Evolutionary conservation across 768 basidiomycete species (phyloP).

Genomic region (Sporobolomyces phaffii): DNA sequence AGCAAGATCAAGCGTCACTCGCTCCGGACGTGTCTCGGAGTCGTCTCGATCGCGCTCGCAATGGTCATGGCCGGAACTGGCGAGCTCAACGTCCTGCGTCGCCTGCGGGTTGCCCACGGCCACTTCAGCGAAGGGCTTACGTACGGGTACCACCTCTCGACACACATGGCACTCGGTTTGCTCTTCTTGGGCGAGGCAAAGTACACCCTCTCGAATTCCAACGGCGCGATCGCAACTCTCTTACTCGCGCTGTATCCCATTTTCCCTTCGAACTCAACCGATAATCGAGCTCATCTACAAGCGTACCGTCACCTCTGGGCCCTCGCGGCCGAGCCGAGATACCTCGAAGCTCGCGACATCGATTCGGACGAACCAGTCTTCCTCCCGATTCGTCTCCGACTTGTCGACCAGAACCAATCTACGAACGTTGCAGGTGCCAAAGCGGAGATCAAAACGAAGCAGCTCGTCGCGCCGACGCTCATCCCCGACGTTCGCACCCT

Average conservation of each 20-base stretch:
- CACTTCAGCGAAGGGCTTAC: slow-evolving; percentile 57
- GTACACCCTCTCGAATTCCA: slow-evolving; percentile 83
- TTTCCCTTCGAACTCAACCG: slow-evolving; percentile 67
- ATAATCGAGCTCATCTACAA: slow-evolving; percentile 86
- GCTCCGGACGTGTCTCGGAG: slow-evolving; percentile 76
- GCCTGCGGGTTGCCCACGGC: slow-evolving; percentile 82
- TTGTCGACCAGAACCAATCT: slow-evolving; percentile 53
- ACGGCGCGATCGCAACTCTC: slow-evolving; percentile 84
- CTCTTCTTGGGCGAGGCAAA: slow-evolving; percentile 90
- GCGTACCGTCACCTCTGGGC: slow-evolving; percentile 94
- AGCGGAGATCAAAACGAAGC: slow-evolving; percentile 56
- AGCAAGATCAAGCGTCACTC: slow-evolving; percentile 81
- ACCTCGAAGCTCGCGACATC: slow-evolving; percentile 83
- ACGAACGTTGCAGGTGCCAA: neutral
- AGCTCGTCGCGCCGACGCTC: slow-evolving; percentile 84
- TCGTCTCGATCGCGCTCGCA: slow-evolving; percentile 76
- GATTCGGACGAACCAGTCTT: slow-evolving; percentile 86
- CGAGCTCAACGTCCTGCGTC: slow-evolving; percentile 78
- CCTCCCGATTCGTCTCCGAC: slow-evolving; percentile 79
- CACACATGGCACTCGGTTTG: slow-evolving; percentile 81
- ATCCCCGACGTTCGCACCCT: slow-evolving; percentile 81
- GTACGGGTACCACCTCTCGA: slow-evolving; percentile 84
- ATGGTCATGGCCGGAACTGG: slow-evolving; percentile 98
- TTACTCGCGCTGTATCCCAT: slow-evolving; percentile 87
- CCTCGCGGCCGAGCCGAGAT: slow-evolving; percentile 86